Conservation (phyloP, 306 rosid species). For the Cucurbita ficifolia region DNA sequence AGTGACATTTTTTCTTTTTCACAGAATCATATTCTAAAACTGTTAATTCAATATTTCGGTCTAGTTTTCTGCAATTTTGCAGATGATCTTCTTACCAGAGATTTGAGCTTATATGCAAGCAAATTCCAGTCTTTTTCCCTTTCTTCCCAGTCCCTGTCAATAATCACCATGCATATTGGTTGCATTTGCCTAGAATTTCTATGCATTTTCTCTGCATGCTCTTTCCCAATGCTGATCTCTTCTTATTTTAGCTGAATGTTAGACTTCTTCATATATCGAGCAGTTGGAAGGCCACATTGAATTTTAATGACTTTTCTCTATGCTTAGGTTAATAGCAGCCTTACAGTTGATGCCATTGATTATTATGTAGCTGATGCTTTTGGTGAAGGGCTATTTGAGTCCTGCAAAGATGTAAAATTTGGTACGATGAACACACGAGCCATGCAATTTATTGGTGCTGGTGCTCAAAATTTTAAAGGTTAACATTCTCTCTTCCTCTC, state of each 20-base stretch:
- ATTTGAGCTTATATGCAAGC: background rate
- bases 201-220: background rate
- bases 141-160: background rate
- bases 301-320: slow-evolving; percentile 3
- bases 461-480: slow-evolving; percentile 84
- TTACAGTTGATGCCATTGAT: slow-evolving; percentile 77
- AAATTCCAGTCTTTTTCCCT: background rate
- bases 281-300: slow-evolving; percentile 3
- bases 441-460: slow-evolving; percentile 67
- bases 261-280: background rate
- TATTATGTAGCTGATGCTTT: slow-evolving; percentile 57
- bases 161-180: background rate
- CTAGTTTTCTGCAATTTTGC: background rate
- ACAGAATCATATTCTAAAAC: background rate
- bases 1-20: background rate
- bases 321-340: slow-evolving; percentile 53
- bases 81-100: background rate
- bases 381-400: slow-evolving; percentile 85
- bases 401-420: slow-evolving; percentile 94
- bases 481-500: slow-evolving; percentile 7
- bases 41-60: background rate
- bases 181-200: background rate
- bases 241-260: background rate
- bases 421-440: slow-evolving; percentile 85
- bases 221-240: background rate